Conservation (phyloP, 116 monocot species). For the Trichopus zeylanicus region DNA sequence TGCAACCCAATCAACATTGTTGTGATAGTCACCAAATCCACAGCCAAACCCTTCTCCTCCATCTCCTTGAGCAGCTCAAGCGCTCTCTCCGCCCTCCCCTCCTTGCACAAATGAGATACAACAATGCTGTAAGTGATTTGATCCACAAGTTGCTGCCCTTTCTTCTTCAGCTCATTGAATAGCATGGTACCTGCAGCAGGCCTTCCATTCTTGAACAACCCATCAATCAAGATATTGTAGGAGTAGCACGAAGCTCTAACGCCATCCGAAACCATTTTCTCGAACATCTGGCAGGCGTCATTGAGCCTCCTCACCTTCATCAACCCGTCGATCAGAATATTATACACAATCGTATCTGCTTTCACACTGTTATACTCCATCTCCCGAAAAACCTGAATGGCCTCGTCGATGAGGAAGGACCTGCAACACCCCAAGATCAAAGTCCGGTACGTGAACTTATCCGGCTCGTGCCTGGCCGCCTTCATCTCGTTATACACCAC, state of each 20-base stretch:
- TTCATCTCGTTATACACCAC: constrained; percentile 61
- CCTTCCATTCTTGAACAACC: constrained; percentile 60
- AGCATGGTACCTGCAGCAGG: constrained; percentile 46
- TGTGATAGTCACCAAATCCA: constrained; percentile 72
- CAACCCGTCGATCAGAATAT: constrained; percentile 65
- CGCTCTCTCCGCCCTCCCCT: constrained; percentile 42
- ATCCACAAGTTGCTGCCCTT: constrained; percentile 76
- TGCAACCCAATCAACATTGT: constrained; percentile 61
- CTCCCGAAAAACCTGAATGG: constrained; percentile 47
- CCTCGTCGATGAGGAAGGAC: constrained; percentile 43
- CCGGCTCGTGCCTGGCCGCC: constrained; percentile 43
- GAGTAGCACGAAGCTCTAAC: constrained; percentile 52
- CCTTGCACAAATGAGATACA: constrained; percentile 56
- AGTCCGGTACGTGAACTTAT: constrained; percentile 51
- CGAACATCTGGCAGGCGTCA: constrained; percentile 74
- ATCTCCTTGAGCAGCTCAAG: constrained; percentile 80
- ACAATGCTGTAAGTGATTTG: constrained; percentile 68
- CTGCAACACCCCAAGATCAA: constrained; percentile 60
- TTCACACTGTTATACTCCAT: constrained; percentile 38
- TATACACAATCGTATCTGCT: constrained; percentile 54
- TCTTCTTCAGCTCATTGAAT: constrained; percentile 78
- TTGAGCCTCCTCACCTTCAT: constrained; percentile 63
- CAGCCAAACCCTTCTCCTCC: constrained; percentile 73
- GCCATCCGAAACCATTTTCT: constrained; percentile 78
- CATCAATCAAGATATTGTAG: constrained; percentile 82